Evolutionary conservation across 2,329 filamentous ascomycete genomes (phyloP), one percentile per base, ranked within the genome.

Genomic region (Chaetomium sp.): DNA sequence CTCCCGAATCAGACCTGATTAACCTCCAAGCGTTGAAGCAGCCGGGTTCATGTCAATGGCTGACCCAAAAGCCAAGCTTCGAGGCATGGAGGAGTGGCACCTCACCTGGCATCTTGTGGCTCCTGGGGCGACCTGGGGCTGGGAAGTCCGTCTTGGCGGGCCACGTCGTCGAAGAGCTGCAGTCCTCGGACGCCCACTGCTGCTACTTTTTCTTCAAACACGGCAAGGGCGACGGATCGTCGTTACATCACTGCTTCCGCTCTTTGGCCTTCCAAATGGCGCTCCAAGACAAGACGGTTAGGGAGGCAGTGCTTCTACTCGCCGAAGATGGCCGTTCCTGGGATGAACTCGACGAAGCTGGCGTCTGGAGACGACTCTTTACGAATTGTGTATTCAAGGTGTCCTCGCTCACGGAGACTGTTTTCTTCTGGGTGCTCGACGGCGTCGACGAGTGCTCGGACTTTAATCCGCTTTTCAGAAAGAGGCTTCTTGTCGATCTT

Each of bases 91-190:
- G 55, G 10, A 21, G 57, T 9, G 62, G 55, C 10, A 58, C 16
- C 1, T 49, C 31, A 19, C 67, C 67, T 2, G 57, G 51, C 9
- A 69, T 76, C 21, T 66, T 77, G 9, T 76, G 72, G 74, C 63
- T 77, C 2, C 72, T 71, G 10, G 77, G 76, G 1, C 69, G 68
- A 16, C 72, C 77, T 10, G 77, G 67, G 3, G 68, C 72, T 8
- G 77, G 77, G 10, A 79, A 78, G 63, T 78, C 76, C 0, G 69
- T 78, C 19, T 64, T 78, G 25, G 67, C 72, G 1, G 71, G 73
- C 16, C 73, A 75, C 58, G 62, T 77, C 21, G 69, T 78, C 35
- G 69, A 75, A 13, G 67, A 74, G 7, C 66, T 77, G 8, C 63
- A 60, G 16, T 21, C 53, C 0, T 38, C 63, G 13, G 57, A 65